Conservation (phyloP, 2,329 filamentous ascomycete genomes). For the Ophioceras dolichostomum region DNA sequence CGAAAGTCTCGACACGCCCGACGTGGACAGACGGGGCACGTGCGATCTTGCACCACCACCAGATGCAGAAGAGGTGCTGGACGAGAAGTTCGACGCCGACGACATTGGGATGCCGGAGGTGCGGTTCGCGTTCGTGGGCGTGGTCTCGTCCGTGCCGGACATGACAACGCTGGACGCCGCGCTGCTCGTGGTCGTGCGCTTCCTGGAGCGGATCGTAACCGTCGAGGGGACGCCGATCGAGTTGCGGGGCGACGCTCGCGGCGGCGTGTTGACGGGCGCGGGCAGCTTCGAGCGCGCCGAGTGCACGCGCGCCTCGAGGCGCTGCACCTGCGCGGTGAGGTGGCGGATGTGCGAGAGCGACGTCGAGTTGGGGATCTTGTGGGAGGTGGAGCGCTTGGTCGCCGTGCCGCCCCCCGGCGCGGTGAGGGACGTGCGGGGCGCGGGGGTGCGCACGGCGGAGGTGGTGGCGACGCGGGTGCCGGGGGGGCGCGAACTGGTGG, state of each 20-base stretch:
- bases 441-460: conserved; percentile 28
- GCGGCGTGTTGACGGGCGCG: conserved; percentile 65
- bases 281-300: conserved; percentile 85
- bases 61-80: conserved; percentile 12
- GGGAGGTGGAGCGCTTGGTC: conserved; percentile 29
- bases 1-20: conserved; percentile 49
- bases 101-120: too few species aligned
- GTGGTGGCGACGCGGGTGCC: conserved; percentile 27
- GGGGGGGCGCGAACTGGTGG: conserved; percentile 18
- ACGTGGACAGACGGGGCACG: conserved; percentile 46
- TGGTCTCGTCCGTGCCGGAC: conserved; percentile 37
- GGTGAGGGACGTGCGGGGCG: conserved; percentile 32
- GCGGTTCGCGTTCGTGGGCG: conserved; percentile 24
- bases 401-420: conserved; percentile 35
- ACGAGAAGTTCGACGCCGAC: conserved; percentile 11
- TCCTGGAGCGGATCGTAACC: conserved; percentile 55
- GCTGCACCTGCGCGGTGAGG: conserved; percentile 94
- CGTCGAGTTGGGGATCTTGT: conserved; percentile 42
- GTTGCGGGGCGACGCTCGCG: conserved; percentile 62
- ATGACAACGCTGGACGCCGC: conserved; percentile 34
- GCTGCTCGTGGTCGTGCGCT: conserved; percentile 39
- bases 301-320: conserved; percentile 86
- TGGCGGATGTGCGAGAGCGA: conserved; percentile 89
- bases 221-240: conserved; percentile 37
- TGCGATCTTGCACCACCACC: conserved; percentile 35